Evolutionary conservation across 2,329 filamentous ascomycete genomes (phyloP).

Genomic region (Chalaropsis ovoidea): DNA sequence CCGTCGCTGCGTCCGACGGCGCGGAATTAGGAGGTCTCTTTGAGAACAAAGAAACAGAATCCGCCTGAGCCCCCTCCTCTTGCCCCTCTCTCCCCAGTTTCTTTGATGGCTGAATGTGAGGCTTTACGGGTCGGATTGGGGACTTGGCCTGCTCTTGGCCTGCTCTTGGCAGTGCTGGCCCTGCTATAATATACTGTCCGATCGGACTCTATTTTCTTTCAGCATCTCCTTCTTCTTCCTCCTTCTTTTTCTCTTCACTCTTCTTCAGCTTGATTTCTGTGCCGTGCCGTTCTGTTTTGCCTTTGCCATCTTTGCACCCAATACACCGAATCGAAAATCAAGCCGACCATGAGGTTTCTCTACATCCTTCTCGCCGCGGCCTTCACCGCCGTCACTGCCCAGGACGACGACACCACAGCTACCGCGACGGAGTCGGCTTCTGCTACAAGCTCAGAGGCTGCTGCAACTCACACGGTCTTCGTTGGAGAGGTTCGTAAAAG

Average conservation of each 20-base stretch:
- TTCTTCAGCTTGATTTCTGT: background rate
- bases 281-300: background rate
- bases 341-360: background rate
- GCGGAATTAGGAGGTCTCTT: background rate
- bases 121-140: background rate
- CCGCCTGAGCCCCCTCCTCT: background rate
- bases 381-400: background rate
- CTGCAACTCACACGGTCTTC: slow-evolving; percentile 24
- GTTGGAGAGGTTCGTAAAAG: slow-evolving; percentile 25
- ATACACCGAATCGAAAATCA: background rate
- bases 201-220: background rate
- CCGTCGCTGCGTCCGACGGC: background rate
- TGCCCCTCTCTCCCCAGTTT: background rate
- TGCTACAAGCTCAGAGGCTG: background rate
- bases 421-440: slow-evolving; percentile 24
- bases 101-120: background rate
- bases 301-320: background rate
- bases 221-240: background rate
- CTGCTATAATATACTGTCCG: background rate
- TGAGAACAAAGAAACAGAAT: slow-evolving; percentile 9
- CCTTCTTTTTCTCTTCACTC: slow-evolving; percentile 9
- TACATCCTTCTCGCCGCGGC: background rate
- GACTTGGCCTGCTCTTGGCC: background rate
- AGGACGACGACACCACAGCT: background rate
- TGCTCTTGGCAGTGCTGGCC: too few species aligned